Evolutionary conservation across 148 eudicot species (phyloP).

Genomic region (Chenopodium album): DNA sequence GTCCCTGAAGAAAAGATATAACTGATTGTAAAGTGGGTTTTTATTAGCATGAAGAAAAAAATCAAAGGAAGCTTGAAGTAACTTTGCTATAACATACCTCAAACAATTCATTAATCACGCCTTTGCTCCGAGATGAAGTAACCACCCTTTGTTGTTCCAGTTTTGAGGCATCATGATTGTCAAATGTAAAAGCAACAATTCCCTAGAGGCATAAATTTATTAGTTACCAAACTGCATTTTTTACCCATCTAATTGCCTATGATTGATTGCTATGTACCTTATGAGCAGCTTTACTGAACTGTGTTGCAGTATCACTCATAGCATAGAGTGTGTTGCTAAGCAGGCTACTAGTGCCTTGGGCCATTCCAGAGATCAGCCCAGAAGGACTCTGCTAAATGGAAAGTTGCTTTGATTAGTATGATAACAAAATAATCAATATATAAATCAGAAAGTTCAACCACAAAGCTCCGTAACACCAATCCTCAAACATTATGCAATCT

Average conservation of each 20-base stretch:
- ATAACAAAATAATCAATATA: neutral
- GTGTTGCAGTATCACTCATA: slow-evolving; percentile 93
- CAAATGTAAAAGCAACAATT: slow-evolving; percentile 88
- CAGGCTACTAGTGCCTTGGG: slow-evolving; percentile 90
- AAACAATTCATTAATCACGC: slow-evolving; percentile 81
- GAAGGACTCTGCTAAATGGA: slow-evolving; percentile 65
- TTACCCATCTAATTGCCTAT: neutral
- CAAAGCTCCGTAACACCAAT: too few species aligned
- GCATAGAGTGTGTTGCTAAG: slow-evolving; percentile 91
- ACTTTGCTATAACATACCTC: slow-evolving; percentile 49
- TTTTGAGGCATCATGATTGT: slow-evolving; percentile 55
- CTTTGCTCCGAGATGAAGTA: slow-evolving; percentile 70
- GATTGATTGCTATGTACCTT: slow-evolving; percentile 50
- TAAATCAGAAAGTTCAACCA: too few species aligned
- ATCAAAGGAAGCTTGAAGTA: neutral
- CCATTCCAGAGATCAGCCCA: slow-evolving; percentile 84
- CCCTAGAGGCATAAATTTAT: slow-evolving; percentile 54
- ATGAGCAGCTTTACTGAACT: slow-evolving; percentile 93
- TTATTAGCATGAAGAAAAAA: neutral
- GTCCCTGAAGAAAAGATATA: slow-evolving; percentile 51
- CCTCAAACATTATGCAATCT: too few species aligned
- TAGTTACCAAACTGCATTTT: slow-evolving; percentile 3
- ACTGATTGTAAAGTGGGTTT: neutral
- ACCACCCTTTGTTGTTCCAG: slow-evolving; percentile 63
- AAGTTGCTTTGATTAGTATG: slow-evolving; percentile 9